These are phyloP conservation scores for Trichoderma arundinaceum DNA, from an alignment of 2,329 filamentous ascomycete species.

Conservation along the genomic window DNA sequence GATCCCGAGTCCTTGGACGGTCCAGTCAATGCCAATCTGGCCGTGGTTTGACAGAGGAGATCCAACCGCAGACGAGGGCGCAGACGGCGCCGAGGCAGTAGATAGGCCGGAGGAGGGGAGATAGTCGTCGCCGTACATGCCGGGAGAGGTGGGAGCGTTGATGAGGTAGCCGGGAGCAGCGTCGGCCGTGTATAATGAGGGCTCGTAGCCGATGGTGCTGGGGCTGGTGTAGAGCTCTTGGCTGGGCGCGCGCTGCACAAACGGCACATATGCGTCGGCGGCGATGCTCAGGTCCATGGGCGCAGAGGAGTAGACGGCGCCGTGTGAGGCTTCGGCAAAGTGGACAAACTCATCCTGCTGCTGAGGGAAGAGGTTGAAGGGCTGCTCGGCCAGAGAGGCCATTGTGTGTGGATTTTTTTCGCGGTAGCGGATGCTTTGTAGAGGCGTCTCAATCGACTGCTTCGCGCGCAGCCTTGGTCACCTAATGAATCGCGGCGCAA, in stretches of 20 bases:
- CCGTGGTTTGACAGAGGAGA: slow-evolving; percentile 69
- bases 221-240: slow-evolving; percentile 41
- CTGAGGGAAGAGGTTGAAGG: slow-evolving; percentile 41
- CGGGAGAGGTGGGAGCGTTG: slow-evolving; percentile 54
- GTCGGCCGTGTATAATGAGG: slow-evolving; percentile 51
- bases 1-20: slow-evolving; percentile 59
- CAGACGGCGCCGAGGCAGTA: slow-evolving; percentile 66
- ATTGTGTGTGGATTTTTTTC: slow-evolving; percentile 34
- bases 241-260: slow-evolving; percentile 44
- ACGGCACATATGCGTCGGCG: slow-evolving; percentile 52
- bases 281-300: slow-evolving; percentile 56
- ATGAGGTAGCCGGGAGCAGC: slow-evolving; percentile 54
- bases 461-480: slow-evolving; percentile 26
- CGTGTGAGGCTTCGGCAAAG: slow-evolving; percentile 54
- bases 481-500: slow-evolving; percentile 15
- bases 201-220: slow-evolving; percentile 51
- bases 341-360: slow-evolving; percentile 49
- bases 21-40: slow-evolving; percentile 64
- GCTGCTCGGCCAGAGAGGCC: slow-evolving; percentile 41
- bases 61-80: slow-evolving; percentile 69
- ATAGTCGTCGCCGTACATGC: slow-evolving; percentile 56
- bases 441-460: not conserved
- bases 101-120: slow-evolving; percentile 64
- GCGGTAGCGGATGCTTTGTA: slow-evolving; percentile 2
- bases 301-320: slow-evolving; percentile 48